Base-by-base conservation (phyloP, 2,329 filamentous ascomycete genomes). In the Pleoardoris graminearum region DNA sequence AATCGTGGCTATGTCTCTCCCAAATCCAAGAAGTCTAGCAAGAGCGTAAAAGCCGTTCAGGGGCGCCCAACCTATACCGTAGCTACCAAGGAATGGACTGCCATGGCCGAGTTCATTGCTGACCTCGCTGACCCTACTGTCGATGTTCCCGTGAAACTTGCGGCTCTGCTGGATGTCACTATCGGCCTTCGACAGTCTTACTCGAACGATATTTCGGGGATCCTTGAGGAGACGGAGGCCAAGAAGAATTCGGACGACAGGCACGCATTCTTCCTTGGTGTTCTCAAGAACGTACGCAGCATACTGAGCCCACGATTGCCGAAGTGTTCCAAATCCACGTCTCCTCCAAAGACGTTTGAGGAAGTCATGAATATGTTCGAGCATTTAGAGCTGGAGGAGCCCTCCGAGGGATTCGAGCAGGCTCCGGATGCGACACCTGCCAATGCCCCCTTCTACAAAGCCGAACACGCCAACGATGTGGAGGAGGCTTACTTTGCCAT, bases 31-130 rank as follows among this genome's bases (percentile, higher is more conserved):
- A 44, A 44, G 29, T 21, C 48, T 25, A 35, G 23, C 12, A 38
- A 38, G 14, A n/a, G 6, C 3, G 32, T 11, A 17, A 25, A 25
- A n/a, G 4, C 19, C 3, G 7, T 12, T 21, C 17, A 37, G 22
- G 45, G 32, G 4, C 32, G 33, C 3, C 45, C 62, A 21, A 71
- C 68, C 29, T 70, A 75, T 43, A 66, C 70, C 17, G 68, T 78
- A 22, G 61, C 67, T 22, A 63, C 75, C 55, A 70, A 70, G 23
- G 72, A 77, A 38, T 77, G 77, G 36, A 53, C 74, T 0, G 61
- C 63, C 0, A 55, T 79, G 6, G 76, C 75, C 17, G 59, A 75
- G 32, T 73, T 67, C 53, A 70, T 79, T 25, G 68, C 63, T 4
- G 48, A 27, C 2, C 51, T 49, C 1, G 48, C 50, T 4, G 66